Base-by-base conservation (phyloP, 1,284 basidiomycete species). In the Agaricales sp. region DNA sequence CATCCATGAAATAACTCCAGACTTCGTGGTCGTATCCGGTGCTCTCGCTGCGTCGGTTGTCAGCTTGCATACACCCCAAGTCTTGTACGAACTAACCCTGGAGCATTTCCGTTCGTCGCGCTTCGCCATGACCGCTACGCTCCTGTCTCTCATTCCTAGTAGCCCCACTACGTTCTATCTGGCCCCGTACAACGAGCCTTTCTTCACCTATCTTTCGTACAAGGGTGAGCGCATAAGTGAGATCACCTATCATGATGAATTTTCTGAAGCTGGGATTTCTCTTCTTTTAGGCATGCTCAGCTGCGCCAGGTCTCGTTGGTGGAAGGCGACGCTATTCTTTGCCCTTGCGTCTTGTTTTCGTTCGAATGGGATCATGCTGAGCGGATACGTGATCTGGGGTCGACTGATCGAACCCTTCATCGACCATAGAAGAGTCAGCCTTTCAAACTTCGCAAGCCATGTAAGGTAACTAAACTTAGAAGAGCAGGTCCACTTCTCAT, bases 171-270 rank as follows among this genome's bases (percentile, higher is more conserved):
- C 85, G 0, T 64, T 91, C 13, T 73, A 78, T 14, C 71, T 83
- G 43, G 81, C 83, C 0, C 77, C 87, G 0, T 95, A 89, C 59
- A 82, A 74, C 41, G 95, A 98, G 60, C 83, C 92, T 0, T 85
- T 92, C 61, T 95, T 87, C 64, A 86, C 93, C 0, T 75, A 79
- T 50, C 65, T 87, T 13, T 83, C 87, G 0, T 92, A 94, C 58
- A 68, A 67, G 59, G 92, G 91, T 69, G 59, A 61, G 65, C 60
- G n/a, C 11, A 35, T 35, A 35, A 11, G 8, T 35, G 11, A 11
- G 30, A 35, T 35, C 8, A 11, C 30, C 30, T 35, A 11, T n/a
- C 30, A 35, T 35, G 30, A 35, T 35, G 30, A n/a, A 26, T 46
- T 26, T 49, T 24, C 24, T 43, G 43, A 52, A 49, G 35, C 52